phyloP scores from a whole-genome alignment of 2,329 filamentous ascomycete species.

The Beauveria sp. region DNA sequence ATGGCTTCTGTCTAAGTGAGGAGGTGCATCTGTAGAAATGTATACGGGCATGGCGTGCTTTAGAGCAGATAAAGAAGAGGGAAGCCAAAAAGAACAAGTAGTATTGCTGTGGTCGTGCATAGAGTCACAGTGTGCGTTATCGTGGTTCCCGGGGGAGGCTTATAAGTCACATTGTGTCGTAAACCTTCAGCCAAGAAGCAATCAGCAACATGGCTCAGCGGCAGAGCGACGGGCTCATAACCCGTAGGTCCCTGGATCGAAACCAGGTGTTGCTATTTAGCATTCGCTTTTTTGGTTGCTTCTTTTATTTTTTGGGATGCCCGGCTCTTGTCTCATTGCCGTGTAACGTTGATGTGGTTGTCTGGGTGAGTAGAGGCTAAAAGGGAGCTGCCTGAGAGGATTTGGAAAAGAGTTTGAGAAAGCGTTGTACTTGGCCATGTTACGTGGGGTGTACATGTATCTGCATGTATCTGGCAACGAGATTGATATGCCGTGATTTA shows the following conservation, averaged over 20 bases:
- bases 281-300: background rate
- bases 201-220: constrained; percentile 12
- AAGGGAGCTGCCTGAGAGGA: no score
- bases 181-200: background rate
- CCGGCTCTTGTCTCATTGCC: background rate
- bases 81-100: background rate
- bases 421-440: no score
- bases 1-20: constrained; percentile 18
- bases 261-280: constrained; percentile 11
- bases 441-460: no score
- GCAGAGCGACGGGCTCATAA: constrained; percentile 13
- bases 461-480: no score
- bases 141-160: background rate
- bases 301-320: background rate
- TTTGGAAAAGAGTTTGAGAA: no score
- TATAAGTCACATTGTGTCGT: background rate
- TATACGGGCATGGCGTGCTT: background rate
- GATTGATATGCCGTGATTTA: no score
- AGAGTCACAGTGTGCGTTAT: background rate
- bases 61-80: background rate
- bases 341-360: no score
- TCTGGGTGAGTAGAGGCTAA: no score
- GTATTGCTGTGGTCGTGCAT: no score
- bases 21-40: background rate
- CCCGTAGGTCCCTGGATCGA: constrained; percentile 12